Base-by-base conservation (phyloP, 306 rosid genomes). In the Psophocarpus tetragonolobus region DNA sequence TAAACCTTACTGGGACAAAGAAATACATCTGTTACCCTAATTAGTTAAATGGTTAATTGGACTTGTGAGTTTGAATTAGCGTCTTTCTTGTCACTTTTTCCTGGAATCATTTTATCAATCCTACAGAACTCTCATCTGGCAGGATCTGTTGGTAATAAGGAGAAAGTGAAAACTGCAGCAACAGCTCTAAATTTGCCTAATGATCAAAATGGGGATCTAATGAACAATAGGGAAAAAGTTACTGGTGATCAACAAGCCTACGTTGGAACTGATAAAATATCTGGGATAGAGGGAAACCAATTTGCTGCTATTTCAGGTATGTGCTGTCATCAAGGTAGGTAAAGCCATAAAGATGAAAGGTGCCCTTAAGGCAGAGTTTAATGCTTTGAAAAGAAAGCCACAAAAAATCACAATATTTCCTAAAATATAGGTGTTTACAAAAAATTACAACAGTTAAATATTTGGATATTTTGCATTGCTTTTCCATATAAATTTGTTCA, bases 291-390 rank as follows among this genome's bases (percentile, higher is more conserved):
- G 73, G 84, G 81, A 57, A 83, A 71, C 36, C 48, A 70, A 23
- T 20, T 51, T 77, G 67, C 88, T 45, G 53, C 77, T 72, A 57
- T 82, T 38, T 63, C 85, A 75, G 92, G 93, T 90, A 56, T 60
- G 68, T 81, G 57, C 64, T 77, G 20, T 64, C 41, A 65, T 82
- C 63, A 57, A 39, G 14, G 26, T 53, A 56, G 41, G 57, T 36
- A 56, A 73, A n/a, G n/a, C n/a, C n/a, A n/a, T n/a, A n/a, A n/a
- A 38, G 38, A 36, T 23, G 50, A 53, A 71, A 23, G n/a, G 17
- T 8, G 24, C 54, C 38, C 51, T 54, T 72, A 23, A 21, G 38
- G 24, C 3, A 11, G 54, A 23, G 36, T 36, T 72, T 54, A 54
- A 15, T 35, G 21, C 42, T 51, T 27, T 17, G 17, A n/a, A 32